phyloP scores from a whole-genome alignment of 2,329 filamentous ascomycete species.

The Fusarium buharicum region DNA sequence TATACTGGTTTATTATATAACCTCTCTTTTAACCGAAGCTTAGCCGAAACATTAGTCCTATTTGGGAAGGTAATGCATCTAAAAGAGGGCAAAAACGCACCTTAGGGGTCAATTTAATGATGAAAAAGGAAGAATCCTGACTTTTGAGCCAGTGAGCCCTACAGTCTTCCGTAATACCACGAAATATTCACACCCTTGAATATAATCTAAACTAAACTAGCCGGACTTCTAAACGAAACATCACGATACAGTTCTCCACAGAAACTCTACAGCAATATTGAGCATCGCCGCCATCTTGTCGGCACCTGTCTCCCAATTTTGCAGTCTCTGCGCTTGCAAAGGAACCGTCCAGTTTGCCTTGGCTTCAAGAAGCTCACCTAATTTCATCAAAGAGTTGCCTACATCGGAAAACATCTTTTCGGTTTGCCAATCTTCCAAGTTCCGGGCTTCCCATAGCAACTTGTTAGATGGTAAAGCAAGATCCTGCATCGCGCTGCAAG shows the following conservation, averaged over 20 bases:
- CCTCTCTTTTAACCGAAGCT: too few species aligned
- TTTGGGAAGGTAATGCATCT: too few species aligned
- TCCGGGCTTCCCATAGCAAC: conserved; percentile 43
- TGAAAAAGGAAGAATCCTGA: too few species aligned
- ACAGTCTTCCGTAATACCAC: too few species aligned
- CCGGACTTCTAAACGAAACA: background rate
- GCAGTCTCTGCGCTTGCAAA: conserved; percentile 22
- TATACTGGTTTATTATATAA: too few species aligned
- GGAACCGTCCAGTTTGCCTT: background rate
- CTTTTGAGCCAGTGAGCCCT: too few species aligned
- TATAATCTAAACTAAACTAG: too few species aligned
- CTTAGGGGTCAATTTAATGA: too few species aligned
- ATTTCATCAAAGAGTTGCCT: conserved; percentile 15
- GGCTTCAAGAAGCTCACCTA: conserved; percentile 35
- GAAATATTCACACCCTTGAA: too few species aligned
- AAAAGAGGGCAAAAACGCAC: too few species aligned
- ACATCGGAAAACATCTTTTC: conserved; percentile 38
- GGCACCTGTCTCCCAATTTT: conserved; percentile 42
- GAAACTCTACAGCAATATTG: conserved; percentile 41
- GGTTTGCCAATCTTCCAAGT: conserved; percentile 39
- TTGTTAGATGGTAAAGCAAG: conserved; percentile 37
- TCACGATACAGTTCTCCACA: conserved; percentile 1
- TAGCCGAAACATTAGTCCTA: too few species aligned
- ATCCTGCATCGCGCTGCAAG: conserved; percentile 2
- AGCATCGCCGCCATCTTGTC: conserved; percentile 42